Percentiles rank a stretch among this genome's conserved stretches.
These are phyloP conservation scores for Rostrohypoxylon terebratum DNA, from an alignment of 495 filamentous ascomycete species.

Conservation along the genomic window DNA sequence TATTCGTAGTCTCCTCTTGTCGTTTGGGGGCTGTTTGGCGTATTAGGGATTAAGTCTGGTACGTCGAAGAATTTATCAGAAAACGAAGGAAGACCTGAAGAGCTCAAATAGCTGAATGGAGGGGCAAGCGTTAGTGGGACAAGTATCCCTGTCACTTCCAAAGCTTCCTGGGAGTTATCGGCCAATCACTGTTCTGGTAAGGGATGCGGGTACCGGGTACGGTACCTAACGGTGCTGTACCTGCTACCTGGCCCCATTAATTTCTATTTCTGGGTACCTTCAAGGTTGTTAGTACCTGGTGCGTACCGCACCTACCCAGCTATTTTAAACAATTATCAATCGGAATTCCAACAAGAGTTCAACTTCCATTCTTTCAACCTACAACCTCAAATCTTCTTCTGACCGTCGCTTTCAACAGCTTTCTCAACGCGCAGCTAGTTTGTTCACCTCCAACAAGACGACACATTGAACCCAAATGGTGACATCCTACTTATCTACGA, in stretches of 20 bases:
- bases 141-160: conserved; percentile 14
- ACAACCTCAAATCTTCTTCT: not conserved
- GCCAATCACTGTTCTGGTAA: conserved; percentile 13
- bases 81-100: not conserved
- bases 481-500: not conserved
- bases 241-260: conserved; percentile 5
- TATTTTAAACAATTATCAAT: not conserved
- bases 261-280: not conserved
- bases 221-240: not conserved
- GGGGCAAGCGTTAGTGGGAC: conserved; percentile 38
- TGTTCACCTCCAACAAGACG: not conserved
- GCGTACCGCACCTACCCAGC: no score
- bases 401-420: not conserved
- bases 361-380: conserved; percentile 1
- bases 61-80: conserved; percentile 19
- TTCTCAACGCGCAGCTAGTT: not conserved
- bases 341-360: not conserved
- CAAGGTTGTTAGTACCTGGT: no score
- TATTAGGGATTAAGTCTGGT: conserved; percentile 9
- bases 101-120: conserved; percentile 38
- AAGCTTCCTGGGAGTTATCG: not conserved
- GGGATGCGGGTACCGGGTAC: not conserved
- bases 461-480: conserved; percentile 28
- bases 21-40: not conserved
- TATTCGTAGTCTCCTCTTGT: not conserved